Base-by-base conservation (phyloP, 768 basidiomycete genomes). In the Astraeus odoratus region DNA sequence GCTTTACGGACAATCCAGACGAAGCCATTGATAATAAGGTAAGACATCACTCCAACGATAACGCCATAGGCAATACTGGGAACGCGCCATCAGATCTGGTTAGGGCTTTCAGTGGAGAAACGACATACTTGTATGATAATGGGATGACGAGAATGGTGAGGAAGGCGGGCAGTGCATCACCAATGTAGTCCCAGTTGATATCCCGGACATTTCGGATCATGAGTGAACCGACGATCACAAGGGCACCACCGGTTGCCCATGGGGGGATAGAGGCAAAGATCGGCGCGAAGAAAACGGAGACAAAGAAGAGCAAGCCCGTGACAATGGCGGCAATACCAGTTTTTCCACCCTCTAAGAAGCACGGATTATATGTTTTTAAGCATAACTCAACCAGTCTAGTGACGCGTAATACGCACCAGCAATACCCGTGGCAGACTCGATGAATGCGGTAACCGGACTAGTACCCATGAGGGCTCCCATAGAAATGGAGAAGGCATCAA, bases 171-270 rank as follows among this genome's bases (percentile, higher is more conserved):
- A 92, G 77, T n/a, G 83, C 76, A 57, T 92, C 88, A 7, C 89
- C 89, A 18, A 86, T 73, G 58, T 90, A 93, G 56, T 83, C 74
- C 89, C 89, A 93, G 64, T 93, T 93, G 63, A 93, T 83, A 37
- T 88, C 88, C 25, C 79, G 74, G 18, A 87, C 85, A 54, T 88
- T 90, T 58, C 84, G 76, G 63, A 88, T 86, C 89, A 92, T 92
- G 55, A 90, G 70, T 13, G 83, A 84, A n/a, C 89, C 89, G 9
- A 88, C 88, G 44, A 93, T 83, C 34, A 87, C 77, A 27, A 93
- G 69, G 1, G 88, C 87, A 45, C 89, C 83, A 12, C 89, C 89
- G 1, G 89, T 93, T 4, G 89, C 88, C 86, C 87, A 92, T 0
- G 81, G 55, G 0, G 89, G 89, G 42, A 93, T 88, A 9, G 84